Conservation (phyloP, 441 rosid genomes). For the Erodium moschatum region DNA sequence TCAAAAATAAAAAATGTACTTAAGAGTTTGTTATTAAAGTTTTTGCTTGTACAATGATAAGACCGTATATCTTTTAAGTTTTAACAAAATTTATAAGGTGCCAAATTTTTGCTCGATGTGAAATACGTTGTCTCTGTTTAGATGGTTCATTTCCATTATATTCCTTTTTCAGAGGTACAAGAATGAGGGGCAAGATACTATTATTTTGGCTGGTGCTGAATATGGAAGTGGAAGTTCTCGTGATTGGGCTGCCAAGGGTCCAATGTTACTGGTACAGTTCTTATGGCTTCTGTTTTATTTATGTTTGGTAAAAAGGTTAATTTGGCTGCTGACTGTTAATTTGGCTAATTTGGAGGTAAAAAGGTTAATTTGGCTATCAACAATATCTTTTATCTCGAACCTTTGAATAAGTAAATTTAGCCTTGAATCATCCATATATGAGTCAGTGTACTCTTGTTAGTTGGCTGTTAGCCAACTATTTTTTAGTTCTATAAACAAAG, state of each 20-base stretch:
- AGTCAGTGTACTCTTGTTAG: no score
- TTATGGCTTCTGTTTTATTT: background rate
- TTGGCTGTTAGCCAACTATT: no score
- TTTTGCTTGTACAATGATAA: background rate
- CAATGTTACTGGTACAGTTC: slow-evolving; percentile 66
- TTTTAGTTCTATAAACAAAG: no score
- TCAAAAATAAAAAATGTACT: background rate
- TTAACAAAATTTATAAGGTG: background rate
- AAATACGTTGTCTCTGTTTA: background rate
- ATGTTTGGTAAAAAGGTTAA: background rate
- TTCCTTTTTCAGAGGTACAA: slow-evolving; percentile 33
- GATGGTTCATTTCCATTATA: background rate
- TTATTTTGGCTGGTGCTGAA: slow-evolving; percentile 85
- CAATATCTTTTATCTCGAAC: background rate
- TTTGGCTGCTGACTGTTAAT: background rate
- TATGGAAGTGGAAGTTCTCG: slow-evolving; percentile 96
- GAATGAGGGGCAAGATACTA: slow-evolving; percentile 54
- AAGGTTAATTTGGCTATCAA: background rate
- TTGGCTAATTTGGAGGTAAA: no score
- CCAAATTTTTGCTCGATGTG: background rate
- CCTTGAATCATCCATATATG: background rate
- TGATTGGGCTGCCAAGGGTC: slow-evolving; percentile 99
- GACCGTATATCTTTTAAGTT: no score
- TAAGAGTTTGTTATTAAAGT: background rate
- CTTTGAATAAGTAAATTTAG: background rate